Evolutionary conservation across 2,329 filamentous ascomycete genomes (phyloP).

Genomic region (Aspergillus tamarii): DNA sequence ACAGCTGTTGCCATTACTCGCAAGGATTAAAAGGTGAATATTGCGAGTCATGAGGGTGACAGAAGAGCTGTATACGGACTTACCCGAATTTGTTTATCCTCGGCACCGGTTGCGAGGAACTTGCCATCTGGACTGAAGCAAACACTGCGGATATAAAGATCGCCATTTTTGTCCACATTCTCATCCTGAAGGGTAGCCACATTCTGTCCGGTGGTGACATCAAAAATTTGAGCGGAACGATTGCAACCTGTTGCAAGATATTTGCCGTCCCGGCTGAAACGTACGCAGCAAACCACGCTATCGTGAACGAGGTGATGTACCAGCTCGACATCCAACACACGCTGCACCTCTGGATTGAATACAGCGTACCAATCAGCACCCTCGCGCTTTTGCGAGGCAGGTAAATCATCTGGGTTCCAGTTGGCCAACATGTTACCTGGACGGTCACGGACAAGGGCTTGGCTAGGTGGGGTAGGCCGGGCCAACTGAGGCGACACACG

Average conservation of each 20-base stretch:
- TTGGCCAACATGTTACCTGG: slow-evolving; percentile 78
- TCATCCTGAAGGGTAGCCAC: slow-evolving; percentile 90
- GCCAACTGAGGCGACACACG: slow-evolving; percentile 84
- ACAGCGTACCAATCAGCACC: slow-evolving; percentile 94
- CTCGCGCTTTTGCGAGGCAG: slow-evolving; percentile 84
- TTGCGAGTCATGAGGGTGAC: too few species aligned
- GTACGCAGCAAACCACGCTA: slow-evolving; percentile 96
- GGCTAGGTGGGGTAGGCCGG: slow-evolving; percentile 72
- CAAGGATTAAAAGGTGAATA: not conserved
- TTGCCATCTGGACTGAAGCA: slow-evolving; percentile 97
- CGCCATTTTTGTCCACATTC: slow-evolving; percentile 80
- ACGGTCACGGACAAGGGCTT: slow-evolving; percentile 53
- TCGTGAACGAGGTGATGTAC: slow-evolving; percentile 92
- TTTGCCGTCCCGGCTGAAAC: slow-evolving; percentile 94
- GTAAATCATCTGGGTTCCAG: slow-evolving; percentile 82
- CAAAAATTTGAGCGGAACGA: slow-evolving; percentile 98
- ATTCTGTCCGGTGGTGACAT: slow-evolving; percentile 83
- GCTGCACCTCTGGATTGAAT: slow-evolving; percentile 90
- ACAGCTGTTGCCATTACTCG: not conserved
- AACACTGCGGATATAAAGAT: slow-evolving; percentile 95
- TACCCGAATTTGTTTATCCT: slow-evolving; percentile 96
- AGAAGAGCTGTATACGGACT: slow-evolving; percentile 36
- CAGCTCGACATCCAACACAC: slow-evolving; percentile 88
- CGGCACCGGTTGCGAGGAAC: slow-evolving; percentile 91
- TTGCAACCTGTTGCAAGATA: slow-evolving; percentile 98